phyloP scores from a whole-genome alignment of 208 protist genomes.

The Leishmania martiniquensis region DNA sequence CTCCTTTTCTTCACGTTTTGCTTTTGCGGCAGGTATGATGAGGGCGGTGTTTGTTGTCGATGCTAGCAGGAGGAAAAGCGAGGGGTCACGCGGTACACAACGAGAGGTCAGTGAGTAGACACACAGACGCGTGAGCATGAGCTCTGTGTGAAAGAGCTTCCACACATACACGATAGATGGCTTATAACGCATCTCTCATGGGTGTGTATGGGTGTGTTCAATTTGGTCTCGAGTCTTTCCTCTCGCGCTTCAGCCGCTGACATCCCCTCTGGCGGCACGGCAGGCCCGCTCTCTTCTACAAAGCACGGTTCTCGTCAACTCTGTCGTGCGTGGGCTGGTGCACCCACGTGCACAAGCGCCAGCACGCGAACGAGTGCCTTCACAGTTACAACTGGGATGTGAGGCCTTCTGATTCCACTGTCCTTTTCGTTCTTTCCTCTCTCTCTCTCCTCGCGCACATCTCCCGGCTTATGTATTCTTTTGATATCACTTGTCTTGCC shows the following conservation, averaged over 20 bases:
- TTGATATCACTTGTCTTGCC: neutral
- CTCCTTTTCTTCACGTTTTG: neutral
- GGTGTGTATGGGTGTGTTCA: neutral
- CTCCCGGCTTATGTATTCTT: neutral
- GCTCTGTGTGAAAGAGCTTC: neutral
- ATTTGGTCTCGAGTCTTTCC: neutral
- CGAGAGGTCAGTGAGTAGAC: neutral
- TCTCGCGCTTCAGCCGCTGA: too few species aligned
- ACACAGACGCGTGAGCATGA: neutral
- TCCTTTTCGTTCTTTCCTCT: too few species aligned
- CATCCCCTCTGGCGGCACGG: too few species aligned
- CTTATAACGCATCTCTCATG: neutral
- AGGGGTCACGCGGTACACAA: neutral
- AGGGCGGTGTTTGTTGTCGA: neutral
- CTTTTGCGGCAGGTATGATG: neutral
- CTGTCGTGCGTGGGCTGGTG: neutral
- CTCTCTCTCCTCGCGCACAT: neutral
- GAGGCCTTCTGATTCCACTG: neutral
- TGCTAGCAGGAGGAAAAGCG: neutral
- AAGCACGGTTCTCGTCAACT: neutral
- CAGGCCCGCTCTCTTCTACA: too few species aligned
- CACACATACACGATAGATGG: neutral
- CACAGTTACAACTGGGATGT: neutral
- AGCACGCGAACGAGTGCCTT: too few species aligned
- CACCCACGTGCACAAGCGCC: too few species aligned